Conservation (phyloP, 495 filamentous ascomycete species). For the Polyplosphaeria fusca region DNA sequence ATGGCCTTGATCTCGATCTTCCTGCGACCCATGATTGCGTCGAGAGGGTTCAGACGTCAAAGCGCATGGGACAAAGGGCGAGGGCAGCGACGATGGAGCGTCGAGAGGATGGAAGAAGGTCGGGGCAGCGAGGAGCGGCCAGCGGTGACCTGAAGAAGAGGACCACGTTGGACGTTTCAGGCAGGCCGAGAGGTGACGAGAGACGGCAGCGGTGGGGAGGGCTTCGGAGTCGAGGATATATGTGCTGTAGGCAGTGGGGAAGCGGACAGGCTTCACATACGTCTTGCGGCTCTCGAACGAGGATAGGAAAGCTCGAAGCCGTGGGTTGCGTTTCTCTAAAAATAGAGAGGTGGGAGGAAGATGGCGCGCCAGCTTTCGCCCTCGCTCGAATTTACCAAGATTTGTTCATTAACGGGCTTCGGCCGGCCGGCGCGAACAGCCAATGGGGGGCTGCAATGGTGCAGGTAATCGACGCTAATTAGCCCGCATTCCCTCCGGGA, state of each 20-base stretch:
- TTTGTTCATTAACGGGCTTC: not conserved
- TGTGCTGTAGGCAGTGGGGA: constrained; percentile 1
- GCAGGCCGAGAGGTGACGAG: constrained; percentile 1
- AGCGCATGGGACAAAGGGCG: constrained; percentile 10
- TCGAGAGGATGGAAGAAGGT: not conserved
- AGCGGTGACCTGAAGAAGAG: constrained; percentile 14
- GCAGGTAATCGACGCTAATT: constrained; percentile 9
- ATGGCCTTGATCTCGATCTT: constrained; percentile 99
- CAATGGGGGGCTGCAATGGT: not conserved
- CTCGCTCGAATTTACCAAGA: too few species aligned
- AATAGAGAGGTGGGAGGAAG: constrained; percentile 1
- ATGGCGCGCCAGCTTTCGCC: too few species aligned
- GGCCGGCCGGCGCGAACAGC: not conserved
- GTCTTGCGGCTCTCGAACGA: constrained; percentile 20
- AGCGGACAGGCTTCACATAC: not conserved
- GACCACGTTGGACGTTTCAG: constrained; percentile 26
- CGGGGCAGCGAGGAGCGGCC: not conserved
- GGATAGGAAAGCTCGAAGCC: not conserved
- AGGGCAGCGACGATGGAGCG: constrained; percentile 14
- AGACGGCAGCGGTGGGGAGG: not conserved
- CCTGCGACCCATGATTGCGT: constrained; percentile 57
- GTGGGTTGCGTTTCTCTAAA: constrained; percentile 8
- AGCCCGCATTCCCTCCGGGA: not conserved
- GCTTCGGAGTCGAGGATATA: constrained; percentile 7
- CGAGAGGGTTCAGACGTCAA: constrained; percentile 3